These are phyloP conservation scores for Eutypella sp. DNA, from an alignment of 2,329 filamentous ascomycete genomes.

Conservation along the genomic window DNA sequence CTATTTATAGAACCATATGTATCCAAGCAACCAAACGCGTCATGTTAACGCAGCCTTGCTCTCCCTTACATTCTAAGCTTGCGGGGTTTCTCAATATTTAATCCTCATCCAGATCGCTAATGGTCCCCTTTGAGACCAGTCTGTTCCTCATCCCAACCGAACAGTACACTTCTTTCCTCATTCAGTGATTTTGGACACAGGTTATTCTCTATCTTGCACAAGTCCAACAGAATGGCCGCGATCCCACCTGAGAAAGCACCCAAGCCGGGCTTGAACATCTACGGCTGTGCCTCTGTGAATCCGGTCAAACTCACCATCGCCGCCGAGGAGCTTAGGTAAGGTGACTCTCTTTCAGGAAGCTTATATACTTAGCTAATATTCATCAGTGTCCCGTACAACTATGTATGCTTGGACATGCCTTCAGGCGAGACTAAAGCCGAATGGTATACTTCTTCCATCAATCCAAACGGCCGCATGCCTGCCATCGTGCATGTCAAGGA, in stretches of 20 bases:
- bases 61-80: not conserved
- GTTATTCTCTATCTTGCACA: not conserved
- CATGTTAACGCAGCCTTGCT: not conserved
- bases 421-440: slow-evolving; percentile 11
- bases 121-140: not conserved
- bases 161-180: not conserved
- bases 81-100: not conserved
- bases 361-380: not conserved
- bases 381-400: slow-evolving; percentile 13
- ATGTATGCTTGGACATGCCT: slow-evolving; percentile 12
- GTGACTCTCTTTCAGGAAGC: not conserved
- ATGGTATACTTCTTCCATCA: slow-evolving; percentile 17
- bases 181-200: not conserved
- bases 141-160: not conserved
- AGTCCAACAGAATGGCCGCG: slow-evolving; percentile 3
- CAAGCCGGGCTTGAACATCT: slow-evolving; percentile 20
- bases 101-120: not conserved
- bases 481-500: slow-evolving; percentile 20
- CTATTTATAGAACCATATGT: not conserved
- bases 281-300: slow-evolving; percentile 14
- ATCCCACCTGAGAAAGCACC: slow-evolving; percentile 16
- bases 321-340: slow-evolving; percentile 19
- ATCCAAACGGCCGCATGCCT: slow-evolving; percentile 19
- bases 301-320: slow-evolving; percentile 17
- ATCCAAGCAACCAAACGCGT: not conserved